Percentiles rank a stretch among this genome's conserved stretches.
These are phyloP conservation scores for Coemansia nantahalensis DNA, from an alignment of 192 early-diverging fungal species.

Conservation along the genomic window DNA sequence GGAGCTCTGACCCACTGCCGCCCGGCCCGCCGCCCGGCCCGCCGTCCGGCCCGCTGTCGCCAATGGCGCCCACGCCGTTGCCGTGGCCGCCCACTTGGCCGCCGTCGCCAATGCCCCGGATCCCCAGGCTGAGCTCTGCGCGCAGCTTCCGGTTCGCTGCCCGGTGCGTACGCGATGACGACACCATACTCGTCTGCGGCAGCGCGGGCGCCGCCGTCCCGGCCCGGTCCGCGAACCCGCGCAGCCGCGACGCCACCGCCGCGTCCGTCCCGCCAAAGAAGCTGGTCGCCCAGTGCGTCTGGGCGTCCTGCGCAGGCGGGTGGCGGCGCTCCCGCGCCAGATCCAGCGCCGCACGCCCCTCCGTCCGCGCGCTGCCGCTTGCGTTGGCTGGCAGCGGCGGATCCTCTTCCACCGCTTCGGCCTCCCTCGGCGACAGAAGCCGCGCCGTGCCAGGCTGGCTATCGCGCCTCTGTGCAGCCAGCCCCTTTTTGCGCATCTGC, in stretches of 20 bases:
- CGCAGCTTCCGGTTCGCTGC: conserved; percentile 63
- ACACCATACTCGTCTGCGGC: conserved; percentile 36
- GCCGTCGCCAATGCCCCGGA: conserved; percentile 53
- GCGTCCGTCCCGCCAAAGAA: conserved; percentile 51
- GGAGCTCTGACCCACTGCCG: conserved; percentile 62
- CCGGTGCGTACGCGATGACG: conserved; percentile 66
- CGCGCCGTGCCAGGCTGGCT: no score
- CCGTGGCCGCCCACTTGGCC: conserved; percentile 9
- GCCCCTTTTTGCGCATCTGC: no score
- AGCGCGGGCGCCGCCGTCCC: conserved; percentile 32
- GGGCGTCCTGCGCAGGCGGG: conserved; percentile 54
- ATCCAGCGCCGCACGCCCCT: conserved; percentile 72
- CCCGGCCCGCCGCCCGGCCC: neutral
- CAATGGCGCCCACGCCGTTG: conserved; percentile 6
- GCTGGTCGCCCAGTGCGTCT: conserved; percentile 51
- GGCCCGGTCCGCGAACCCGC: conserved; percentile 25
- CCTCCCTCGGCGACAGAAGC: no score
- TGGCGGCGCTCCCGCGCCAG: conserved; percentile 65
- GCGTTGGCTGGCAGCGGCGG: conserved; percentile 50
- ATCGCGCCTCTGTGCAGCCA: no score
- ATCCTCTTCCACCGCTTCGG: neutral
- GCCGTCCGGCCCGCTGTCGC: neutral
- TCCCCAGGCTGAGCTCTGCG: conserved; percentile 59
- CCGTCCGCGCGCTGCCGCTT: conserved; percentile 80
- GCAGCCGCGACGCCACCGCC: conserved; percentile 48